Base-by-base conservation (phyloP, 306 rosid genomes). In the Fagus crenata region DNA sequence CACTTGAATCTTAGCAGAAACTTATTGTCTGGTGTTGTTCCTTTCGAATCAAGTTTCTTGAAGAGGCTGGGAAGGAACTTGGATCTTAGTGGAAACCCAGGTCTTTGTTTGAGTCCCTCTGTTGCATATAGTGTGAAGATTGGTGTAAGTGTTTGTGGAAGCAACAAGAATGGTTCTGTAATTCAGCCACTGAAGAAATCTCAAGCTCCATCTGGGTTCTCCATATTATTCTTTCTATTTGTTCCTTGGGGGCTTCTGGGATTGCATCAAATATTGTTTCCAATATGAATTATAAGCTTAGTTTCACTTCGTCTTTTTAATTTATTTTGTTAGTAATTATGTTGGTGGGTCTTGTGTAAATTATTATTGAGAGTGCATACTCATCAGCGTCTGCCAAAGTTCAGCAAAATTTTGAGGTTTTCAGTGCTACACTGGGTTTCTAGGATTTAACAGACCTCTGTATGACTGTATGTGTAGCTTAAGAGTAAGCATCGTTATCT, bases 1-100 rank as follows among this genome's bases (percentile, higher is more conserved):
- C 90, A 87, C 78, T 58, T 87, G 86, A 87, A 87, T 80, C 85
- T 87, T 12, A 87, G 88, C 74, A 59, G 85, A 42, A 87, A 87
- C 61, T 55, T 72, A 39, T 41, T 87, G 70, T 71, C 40, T 39
- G 90, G 90, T 53, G 54, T 59, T 77, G 85, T 87, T 63, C 90
- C 90, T 80, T 87, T 87, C 83, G 82, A 80, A 65, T 53, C 88
- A 76, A 87, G 83, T 78, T 87, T 87, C 78, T 77, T 87, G 53
- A 84, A 36, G 31, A 84, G 90, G 69, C 42, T 87, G 74, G 88
- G 88, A 2, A 80, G 81, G 51, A 87, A 87, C 36, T 81, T 87
- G 75, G 90, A 87, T 72, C 86, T 87, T 3, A 82, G 86, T 80
- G 88, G 86, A 65, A 87, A 87, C 54, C 83, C 85, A 60, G 76